Percentiles rank a stretch among this genome's conserved stretches.
phyloP scores from a whole-genome alignment of 176 grass and related monocot genomes.

The Raddia guianensis region DNA sequence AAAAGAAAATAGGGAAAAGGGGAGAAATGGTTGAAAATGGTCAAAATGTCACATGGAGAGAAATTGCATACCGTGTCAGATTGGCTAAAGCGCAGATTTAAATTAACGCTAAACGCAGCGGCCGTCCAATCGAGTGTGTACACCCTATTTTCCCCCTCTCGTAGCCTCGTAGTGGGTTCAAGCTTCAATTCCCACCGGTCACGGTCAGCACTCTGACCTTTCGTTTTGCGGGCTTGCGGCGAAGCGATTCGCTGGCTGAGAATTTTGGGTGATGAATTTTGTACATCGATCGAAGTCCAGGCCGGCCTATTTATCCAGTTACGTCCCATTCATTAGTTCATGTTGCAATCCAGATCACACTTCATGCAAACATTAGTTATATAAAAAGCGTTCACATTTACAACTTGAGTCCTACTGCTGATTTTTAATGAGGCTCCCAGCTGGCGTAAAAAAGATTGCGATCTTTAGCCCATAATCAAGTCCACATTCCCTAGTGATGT shows the following conservation, averaged over 20 bases:
- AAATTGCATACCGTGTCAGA: too few species aligned
- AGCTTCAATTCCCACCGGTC: not conserved
- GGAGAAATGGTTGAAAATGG: too few species aligned
- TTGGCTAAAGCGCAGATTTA: too few species aligned
- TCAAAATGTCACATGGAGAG: too few species aligned
- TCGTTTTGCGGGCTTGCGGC: slow-evolving; percentile 32
- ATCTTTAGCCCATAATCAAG: not conserved
- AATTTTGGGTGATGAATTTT: not conserved
- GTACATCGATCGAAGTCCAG: slow-evolving; percentile 11
- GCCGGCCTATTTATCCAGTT: not conserved
- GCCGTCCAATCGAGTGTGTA: too few species aligned
- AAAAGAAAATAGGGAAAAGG: too few species aligned
- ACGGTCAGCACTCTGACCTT: not conserved
- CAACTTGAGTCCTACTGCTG: not conserved
- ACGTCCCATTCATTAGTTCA: not conserved
- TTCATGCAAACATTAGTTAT: not conserved
- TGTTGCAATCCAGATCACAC: slow-evolving; percentile 31
- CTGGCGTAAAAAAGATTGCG: not conserved
- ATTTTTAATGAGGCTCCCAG: not conserved
- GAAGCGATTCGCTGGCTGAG: not conserved
- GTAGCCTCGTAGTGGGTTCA: slow-evolving; percentile 29
- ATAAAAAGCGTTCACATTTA: not conserved
- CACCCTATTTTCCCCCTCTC: too few species aligned
- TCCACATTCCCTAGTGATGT: not conserved
- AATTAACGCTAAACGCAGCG: too few species aligned